Conservation (phyloP, 306 rosid species). For the Begonia fuchsioides region DNA sequence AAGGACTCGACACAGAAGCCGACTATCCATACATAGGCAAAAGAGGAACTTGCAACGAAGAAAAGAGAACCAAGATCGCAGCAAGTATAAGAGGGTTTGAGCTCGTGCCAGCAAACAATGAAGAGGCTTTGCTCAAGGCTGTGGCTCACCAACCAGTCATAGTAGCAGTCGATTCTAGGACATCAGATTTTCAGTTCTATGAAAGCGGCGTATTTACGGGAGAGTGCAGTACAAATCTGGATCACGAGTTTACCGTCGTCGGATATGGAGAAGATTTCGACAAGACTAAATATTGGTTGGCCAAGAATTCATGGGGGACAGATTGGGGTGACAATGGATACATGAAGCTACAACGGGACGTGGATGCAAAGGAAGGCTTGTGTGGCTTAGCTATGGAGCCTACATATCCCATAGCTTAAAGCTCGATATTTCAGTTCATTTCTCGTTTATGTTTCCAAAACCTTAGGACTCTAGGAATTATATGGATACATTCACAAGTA, state of each 20-base stretch:
- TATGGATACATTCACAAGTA: too few relatives aligned
- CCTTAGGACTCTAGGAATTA: too few relatives aligned
- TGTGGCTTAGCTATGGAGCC: slow-evolving; percentile 48
- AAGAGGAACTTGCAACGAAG: slow-evolving; percentile 3
- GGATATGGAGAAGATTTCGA: slow-evolving; percentile 63
- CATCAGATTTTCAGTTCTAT: not conserved
- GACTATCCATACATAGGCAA: slow-evolving; percentile 3
- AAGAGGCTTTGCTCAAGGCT: not conserved
- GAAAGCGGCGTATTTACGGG: slow-evolving; percentile 66
- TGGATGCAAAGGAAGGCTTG: slow-evolving; percentile 27
- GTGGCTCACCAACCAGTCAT: slow-evolving; percentile 8
- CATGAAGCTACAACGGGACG: slow-evolving; percentile 43
- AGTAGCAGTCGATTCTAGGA: not conserved
- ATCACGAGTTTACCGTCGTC: slow-evolving; percentile 70
- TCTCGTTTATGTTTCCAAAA: too few relatives aligned
- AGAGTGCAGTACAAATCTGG: slow-evolving; percentile 41
- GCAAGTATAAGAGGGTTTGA: not conserved
- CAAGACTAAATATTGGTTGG: slow-evolving; percentile 68
- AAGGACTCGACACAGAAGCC: not conserved
- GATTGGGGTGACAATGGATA: slow-evolving; percentile 88
- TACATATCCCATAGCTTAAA: slow-evolving; percentile 38
- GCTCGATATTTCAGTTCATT: too few relatives aligned
- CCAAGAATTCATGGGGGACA: slow-evolving; percentile 73
- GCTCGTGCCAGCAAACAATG: slow-evolving; percentile 1
- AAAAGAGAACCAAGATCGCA: not conserved